These are phyloP conservation scores for Suillus bovinus DNA, from an alignment of 768 basidiomycete genomes.

Conservation along the genomic window DNA sequence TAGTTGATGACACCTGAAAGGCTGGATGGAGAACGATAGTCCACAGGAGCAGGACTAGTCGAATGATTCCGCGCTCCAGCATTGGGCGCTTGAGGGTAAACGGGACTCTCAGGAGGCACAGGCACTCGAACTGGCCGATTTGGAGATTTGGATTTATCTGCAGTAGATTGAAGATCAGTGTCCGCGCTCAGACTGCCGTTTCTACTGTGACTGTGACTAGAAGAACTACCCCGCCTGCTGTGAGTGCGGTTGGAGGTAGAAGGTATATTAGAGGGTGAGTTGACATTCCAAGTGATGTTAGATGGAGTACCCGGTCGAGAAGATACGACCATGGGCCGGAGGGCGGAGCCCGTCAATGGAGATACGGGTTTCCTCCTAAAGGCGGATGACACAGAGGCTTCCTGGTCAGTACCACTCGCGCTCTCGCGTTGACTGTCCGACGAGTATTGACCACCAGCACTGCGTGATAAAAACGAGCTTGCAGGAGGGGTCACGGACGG, in stretches of 20 bases:
- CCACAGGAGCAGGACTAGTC: constrained; percentile 30
- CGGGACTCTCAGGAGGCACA: constrained; percentile 60
- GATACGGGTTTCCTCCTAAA: constrained; percentile 70
- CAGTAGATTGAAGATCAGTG: constrained; percentile 22
- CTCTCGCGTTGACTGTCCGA: constrained; percentile 50
- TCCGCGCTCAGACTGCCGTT: constrained; percentile 59
- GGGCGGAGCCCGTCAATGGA: constrained; percentile 61
- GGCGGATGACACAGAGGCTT: constrained; percentile 50
- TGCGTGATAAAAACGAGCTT: constrained; percentile 53
- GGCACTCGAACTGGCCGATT: constrained; percentile 56
- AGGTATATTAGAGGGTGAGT: constrained; percentile 31
- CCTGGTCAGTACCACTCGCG: constrained; percentile 37
- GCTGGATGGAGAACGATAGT: constrained; percentile 45
- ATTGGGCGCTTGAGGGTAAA: constrained; percentile 35
- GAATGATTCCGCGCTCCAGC: constrained; percentile 29
- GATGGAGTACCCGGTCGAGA: constrained; percentile 64
- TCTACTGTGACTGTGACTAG: constrained; percentile 50
- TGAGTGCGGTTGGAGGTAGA: constrained; percentile 28
- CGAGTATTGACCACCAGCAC: constrained; percentile 63
- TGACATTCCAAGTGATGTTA: constrained; percentile 68
- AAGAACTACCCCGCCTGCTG: constrained; percentile 29
- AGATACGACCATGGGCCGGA: constrained; percentile 59
- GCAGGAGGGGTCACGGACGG: constrained; percentile 42
- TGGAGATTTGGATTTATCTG: constrained; percentile 42
- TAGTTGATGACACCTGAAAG: constrained; percentile 50